These are phyloP conservation scores for Talaromyces thailandensis DNA, from an alignment of 495 filamentous ascomycete genomes.

Conservation along the genomic window DNA sequence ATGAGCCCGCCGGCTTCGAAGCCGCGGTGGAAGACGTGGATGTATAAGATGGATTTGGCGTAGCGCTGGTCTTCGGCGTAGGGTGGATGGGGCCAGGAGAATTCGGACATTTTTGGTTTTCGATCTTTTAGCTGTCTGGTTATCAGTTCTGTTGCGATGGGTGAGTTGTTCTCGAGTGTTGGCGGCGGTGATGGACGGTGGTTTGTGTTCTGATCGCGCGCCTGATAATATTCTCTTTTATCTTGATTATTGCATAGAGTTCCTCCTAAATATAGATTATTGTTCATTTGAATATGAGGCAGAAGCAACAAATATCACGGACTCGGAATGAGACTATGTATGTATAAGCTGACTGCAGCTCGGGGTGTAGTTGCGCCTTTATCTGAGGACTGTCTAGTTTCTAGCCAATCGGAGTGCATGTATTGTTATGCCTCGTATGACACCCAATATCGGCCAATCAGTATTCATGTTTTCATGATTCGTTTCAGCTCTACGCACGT, in stretches of 20 bases:
- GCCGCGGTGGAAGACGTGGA: constrained; percentile 48
- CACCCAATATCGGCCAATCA: not conserved
- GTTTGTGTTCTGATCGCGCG: too few relatives aligned
- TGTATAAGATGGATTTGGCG: constrained; percentile 40
- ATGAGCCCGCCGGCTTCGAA: constrained; percentile 37
- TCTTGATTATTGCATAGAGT: too few relatives aligned
- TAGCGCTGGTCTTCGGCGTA: constrained; percentile 55
- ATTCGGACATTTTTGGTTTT: constrained; percentile 35
- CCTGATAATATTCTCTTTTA: too few relatives aligned
- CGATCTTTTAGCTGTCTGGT: not conserved
- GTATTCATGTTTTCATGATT: not conserved
- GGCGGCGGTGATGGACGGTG: too few relatives aligned
- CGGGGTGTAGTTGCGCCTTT: not conserved
- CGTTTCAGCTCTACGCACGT: not conserved
- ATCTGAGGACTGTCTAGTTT: not conserved
- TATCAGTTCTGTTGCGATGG: not conserved
- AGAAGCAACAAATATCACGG: too few relatives aligned
- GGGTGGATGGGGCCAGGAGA: constrained; percentile 38
- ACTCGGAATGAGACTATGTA: not conserved
- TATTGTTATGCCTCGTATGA: not conserved
- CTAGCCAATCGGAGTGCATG: not conserved
- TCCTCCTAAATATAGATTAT: too few relatives aligned
- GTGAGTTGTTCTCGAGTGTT: not conserved
- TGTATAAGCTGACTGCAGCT: not conserved
- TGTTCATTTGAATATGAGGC: too few relatives aligned